phyloP scores from a whole-genome alignment of 2,329 filamentous ascomycete species.

The Pyrenochaeta sp. region DNA sequence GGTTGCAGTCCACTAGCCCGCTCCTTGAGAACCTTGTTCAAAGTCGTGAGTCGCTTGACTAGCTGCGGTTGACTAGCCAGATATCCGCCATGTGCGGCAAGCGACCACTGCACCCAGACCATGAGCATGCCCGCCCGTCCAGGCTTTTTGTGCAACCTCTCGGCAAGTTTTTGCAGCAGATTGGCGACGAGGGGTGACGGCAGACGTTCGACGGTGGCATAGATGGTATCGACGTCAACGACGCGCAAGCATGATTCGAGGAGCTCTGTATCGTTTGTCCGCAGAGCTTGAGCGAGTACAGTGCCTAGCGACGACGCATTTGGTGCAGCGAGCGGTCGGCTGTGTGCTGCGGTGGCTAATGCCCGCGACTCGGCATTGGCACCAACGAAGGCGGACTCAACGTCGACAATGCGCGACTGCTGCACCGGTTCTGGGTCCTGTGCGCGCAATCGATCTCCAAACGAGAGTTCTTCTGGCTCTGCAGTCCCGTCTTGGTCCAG shows the following conservation, averaged over 20 bases:
- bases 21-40: constrained; percentile 89
- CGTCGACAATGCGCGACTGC: constrained; percentile 70
- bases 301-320: constrained; percentile 85
- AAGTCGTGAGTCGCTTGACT: constrained; percentile 75
- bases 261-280: constrained; percentile 87
- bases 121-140: constrained; percentile 90
- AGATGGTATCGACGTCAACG: constrained; percentile 77
- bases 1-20: constrained; percentile 82
- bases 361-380: constrained; percentile 56
- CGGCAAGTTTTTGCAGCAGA: constrained; percentile 83
- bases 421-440: constrained; percentile 56
- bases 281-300: constrained; percentile 91
- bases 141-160: constrained; percentile 84
- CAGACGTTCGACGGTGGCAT: constrained; percentile 87
- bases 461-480: constrained; percentile 70
- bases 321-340: constrained; percentile 65
- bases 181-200: constrained; percentile 82
- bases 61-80: constrained; percentile 87
- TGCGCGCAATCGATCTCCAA: constrained; percentile 83
- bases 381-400: constrained; percentile 65
- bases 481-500: constrained; percentile 45
- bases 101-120: constrained; percentile 95
- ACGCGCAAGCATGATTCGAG: constrained; percentile 92
- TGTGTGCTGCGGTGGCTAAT: constrained; percentile 53
- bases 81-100: constrained; percentile 90